Conservation (phyloP, 2,329 filamentous ascomycete species). For the Colletotrichum echinochloae region DNA sequence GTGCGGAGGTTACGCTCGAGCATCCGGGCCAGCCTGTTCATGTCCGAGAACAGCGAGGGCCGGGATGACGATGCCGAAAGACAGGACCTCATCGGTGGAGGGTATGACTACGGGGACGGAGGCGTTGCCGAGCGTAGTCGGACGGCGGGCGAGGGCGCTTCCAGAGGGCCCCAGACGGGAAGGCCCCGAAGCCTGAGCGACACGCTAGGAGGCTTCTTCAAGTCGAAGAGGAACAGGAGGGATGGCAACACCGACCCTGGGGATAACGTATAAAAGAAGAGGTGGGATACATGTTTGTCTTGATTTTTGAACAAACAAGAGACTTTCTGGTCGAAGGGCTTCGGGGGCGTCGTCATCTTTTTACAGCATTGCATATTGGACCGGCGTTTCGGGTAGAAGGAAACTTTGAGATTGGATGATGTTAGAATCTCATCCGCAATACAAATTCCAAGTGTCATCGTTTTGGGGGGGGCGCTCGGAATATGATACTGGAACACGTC, state of each 20-base stretch:
- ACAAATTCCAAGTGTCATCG: conserved; percentile 18
- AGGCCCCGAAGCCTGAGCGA: conserved; percentile 57
- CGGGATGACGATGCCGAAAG: conserved; percentile 40
- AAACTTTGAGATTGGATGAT: neutral
- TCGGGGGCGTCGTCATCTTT: conserved; percentile 9
- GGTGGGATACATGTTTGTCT: neutral
- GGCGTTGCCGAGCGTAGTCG: conserved; percentile 29
- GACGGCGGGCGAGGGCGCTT: conserved; percentile 31
- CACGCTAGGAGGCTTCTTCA: conserved; percentile 55
- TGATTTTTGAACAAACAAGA: neutral
- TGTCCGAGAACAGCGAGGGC: conserved; percentile 58
- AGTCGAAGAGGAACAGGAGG: conserved; percentile 49
- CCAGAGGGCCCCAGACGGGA: conserved; percentile 42
- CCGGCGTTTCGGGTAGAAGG: conserved; percentile 40
- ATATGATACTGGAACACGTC: neutral
- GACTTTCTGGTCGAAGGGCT: neutral
- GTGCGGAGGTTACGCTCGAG: conserved; percentile 61
- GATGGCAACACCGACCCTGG: conserved; percentile 42
- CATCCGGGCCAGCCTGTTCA: conserved; percentile 67
- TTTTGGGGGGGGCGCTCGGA: conserved; percentile 8
- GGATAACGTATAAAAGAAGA: conserved; percentile 26
- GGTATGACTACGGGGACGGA: conserved; percentile 7
- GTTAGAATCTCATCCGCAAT: conserved; percentile 20
- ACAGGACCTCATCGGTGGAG: conserved; percentile 7
- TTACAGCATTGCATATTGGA: conserved; percentile 39